These are phyloP conservation scores for Didymella sp. DNA, from an alignment of 2,329 filamentous ascomycete genomes.

Conservation along the genomic window DNA sequence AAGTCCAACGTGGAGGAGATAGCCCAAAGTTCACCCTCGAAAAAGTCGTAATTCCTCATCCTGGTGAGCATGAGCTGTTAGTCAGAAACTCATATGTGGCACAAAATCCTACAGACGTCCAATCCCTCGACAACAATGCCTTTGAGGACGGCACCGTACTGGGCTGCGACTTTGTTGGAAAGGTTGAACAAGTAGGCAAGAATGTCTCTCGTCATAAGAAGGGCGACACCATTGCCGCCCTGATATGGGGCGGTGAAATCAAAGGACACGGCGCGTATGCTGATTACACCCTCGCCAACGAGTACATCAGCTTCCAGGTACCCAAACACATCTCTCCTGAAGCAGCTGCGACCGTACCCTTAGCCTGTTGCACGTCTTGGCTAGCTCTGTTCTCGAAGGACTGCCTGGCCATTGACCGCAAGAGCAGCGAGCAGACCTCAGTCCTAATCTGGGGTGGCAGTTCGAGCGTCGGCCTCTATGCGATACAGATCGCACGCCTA, in stretches of 20 bases:
- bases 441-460: conserved; percentile 56
- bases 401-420: conserved; percentile 46
- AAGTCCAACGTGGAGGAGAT: conserved; percentile 20
- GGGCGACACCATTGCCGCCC: conserved; percentile 43
- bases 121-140: conserved; percentile 34
- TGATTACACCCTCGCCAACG: conserved; percentile 51
- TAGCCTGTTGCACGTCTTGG: conserved; percentile 52
- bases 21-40: conserved; percentile 17
- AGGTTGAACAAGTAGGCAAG: conserved; percentile 44
- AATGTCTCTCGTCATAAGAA: conserved; percentile 33
- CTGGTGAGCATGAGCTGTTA: conserved; percentile 19
- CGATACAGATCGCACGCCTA: conserved; percentile 28
- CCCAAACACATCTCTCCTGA: conserved; percentile 39
- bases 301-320: conserved; percentile 52
- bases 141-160: conserved; percentile 46
- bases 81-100: conserved; percentile 25
- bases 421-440: conserved; percentile 11
- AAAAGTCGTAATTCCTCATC: conserved; percentile 9
- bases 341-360: conserved; percentile 50
- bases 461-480: conserved; percentile 39
- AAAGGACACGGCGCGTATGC: conserved; percentile 45
- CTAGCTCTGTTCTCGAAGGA: conserved; percentile 52
- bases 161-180: conserved; percentile 51
- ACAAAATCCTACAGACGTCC: conserved; percentile 35
- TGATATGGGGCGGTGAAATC: conserved; percentile 33